phyloP scores from a whole-genome alignment of 2,329 filamentous ascomycete species.

The Alternaria postmessia region DNA sequence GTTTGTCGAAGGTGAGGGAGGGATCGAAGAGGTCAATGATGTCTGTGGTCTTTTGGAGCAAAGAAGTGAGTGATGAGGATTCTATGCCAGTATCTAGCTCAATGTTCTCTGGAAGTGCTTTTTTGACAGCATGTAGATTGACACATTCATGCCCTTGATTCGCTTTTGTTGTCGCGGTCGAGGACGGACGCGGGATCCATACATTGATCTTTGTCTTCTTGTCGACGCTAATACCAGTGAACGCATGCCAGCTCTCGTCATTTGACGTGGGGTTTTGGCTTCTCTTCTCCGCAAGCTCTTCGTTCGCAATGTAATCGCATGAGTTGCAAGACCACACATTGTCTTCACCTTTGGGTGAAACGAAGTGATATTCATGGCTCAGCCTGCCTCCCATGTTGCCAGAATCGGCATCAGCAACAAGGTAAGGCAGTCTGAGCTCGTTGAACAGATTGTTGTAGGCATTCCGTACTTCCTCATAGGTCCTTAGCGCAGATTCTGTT shows the following conservation, averaged over 20 bases:
- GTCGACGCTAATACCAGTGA: slow-evolving; percentile 74
- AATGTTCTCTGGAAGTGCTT: slow-evolving; percentile 58
- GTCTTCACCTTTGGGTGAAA: slow-evolving; percentile 83
- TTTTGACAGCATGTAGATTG: slow-evolving; percentile 72
- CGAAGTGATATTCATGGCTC: slow-evolving; percentile 94
- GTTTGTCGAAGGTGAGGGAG: slow-evolving; percentile 4
- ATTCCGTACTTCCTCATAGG: slow-evolving; percentile 76
- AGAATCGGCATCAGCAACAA: slow-evolving; percentile 88
- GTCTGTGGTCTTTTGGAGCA: slow-evolving; percentile 30
- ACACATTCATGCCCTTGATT: slow-evolving; percentile 47
- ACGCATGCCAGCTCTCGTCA: slow-evolving; percentile 50
- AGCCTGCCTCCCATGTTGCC: slow-evolving; percentile 94
- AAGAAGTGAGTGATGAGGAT: slow-evolving; percentile 24
- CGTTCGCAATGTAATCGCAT: slow-evolving; percentile 83
- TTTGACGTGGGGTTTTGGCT: slow-evolving; percentile 21
- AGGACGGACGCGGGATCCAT: slow-evolving; percentile 25
- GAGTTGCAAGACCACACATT: slow-evolving; percentile 76
- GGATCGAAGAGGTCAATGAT: slow-evolving; percentile 32
- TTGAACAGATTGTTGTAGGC: slow-evolving; percentile 82
- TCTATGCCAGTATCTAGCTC: slow-evolving; percentile 77
- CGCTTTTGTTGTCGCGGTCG: not conserved
- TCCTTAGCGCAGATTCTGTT: slow-evolving; percentile 72
- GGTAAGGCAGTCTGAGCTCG: slow-evolving; percentile 81
- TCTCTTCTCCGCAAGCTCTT: slow-evolving; percentile 74
- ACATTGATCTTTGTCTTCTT: slow-evolving; percentile 72